Evolutionary conservation across 73 alveolate genomes (phyloP).

Genomic region (Paramecium sexaurelia): DNA sequence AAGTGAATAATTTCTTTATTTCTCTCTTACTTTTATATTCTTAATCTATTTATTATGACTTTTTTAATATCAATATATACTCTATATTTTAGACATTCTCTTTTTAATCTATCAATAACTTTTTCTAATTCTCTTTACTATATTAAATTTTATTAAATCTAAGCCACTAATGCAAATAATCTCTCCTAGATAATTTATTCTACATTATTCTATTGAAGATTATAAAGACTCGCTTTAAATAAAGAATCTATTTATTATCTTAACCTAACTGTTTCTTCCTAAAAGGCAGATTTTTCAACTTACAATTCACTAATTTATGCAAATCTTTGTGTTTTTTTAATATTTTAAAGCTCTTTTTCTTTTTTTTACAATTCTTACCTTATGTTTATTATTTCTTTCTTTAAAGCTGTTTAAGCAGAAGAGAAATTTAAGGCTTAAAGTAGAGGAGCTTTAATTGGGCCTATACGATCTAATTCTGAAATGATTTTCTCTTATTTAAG

Average conservation of each 20-base stretch:
- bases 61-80: neutral
- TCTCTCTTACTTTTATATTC: neutral
- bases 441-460: neutral
- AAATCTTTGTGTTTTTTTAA: neutral
- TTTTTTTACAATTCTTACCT: neutral
- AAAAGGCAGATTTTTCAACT: neutral
- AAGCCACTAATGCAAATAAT: neutral
- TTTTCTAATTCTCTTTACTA: neutral
- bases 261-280: slow-evolving; percentile 28
- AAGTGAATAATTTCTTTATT: neutral
- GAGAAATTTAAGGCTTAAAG: neutral
- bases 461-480: neutral
- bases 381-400: neutral
- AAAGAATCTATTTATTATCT: neutral
- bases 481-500: slow-evolving; percentile 20
- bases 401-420: neutral
- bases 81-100: neutral
- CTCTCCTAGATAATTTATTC: neutral
- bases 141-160: neutral
- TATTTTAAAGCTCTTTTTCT: neutral
- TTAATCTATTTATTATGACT: slow-evolving; percentile 2
- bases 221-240: neutral
- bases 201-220: neutral
- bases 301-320: neutral
- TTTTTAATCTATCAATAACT: neutral